These are phyloP conservation scores for Aspergillus pseudoviridinutans DNA, from an alignment of 2,329 filamentous ascomycete species.

Conservation along the genomic window DNA sequence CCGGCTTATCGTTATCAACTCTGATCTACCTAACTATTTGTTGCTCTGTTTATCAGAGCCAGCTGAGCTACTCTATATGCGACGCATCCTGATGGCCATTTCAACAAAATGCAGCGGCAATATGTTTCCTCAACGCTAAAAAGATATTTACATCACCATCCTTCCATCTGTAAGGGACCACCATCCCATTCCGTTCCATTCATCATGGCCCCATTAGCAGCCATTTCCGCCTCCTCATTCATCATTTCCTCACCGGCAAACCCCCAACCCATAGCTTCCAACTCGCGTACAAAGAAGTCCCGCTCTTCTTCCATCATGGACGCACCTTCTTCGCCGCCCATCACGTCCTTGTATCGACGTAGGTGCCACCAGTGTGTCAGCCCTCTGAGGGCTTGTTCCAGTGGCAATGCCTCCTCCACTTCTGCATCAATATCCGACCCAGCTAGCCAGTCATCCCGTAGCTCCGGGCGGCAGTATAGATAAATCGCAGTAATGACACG, in stretches of 20 bases:
- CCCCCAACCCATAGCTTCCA: constrained; percentile 65
- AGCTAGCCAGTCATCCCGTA: constrained; percentile 89
- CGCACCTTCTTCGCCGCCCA: constrained; percentile 50
- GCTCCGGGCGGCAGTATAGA: constrained; percentile 84
- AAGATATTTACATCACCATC: constrained; percentile 16
- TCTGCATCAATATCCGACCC: constrained; percentile 90
- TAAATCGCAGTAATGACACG: constrained; percentile 97
- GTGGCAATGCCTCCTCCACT: constrained; percentile 84
- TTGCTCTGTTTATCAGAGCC: too few relatives aligned
- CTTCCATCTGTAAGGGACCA: constrained; percentile 34
- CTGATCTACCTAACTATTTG: too few relatives aligned
- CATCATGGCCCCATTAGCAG: constrained; percentile 19
- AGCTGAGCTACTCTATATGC: background rate
- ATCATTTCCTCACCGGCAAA: constrained; percentile 34
- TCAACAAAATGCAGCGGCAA: background rate
- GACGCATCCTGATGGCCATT: background rate
- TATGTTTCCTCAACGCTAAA: background rate
- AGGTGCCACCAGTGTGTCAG: constrained; percentile 95
- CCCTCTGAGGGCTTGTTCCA: constrained; percentile 85
- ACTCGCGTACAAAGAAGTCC: constrained; percentile 73
- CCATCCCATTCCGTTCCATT: constrained; percentile 36
- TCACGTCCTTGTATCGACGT: constrained; percentile 72
- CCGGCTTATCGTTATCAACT: background rate
- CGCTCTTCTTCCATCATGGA: constrained; percentile 66
- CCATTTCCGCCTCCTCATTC: constrained; percentile 26